Evolutionary conservation across 768 basidiomycete genomes (phyloP).

Genomic region (Fistulinella prunicolor): DNA sequence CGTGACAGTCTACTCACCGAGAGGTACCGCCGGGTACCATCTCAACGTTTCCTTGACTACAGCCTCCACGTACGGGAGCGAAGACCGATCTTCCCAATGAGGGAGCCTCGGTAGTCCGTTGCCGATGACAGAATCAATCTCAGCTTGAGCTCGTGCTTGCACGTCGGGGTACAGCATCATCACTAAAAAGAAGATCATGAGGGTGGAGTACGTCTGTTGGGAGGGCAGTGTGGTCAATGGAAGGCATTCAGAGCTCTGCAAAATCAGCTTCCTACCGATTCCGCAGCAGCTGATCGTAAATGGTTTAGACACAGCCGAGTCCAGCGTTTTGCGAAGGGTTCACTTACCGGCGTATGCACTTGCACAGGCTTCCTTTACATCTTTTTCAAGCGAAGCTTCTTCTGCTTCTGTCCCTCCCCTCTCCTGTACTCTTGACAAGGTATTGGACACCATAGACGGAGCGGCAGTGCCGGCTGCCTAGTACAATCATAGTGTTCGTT

Average conservation of each 20-base stretch:
- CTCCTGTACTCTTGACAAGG: conserved; percentile 12
- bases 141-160: conserved; percentile 17
- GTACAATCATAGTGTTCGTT: background rate
- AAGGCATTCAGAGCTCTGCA: background rate
- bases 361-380: conserved; percentile 24
- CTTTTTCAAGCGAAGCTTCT: conserved; percentile 12
- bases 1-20: conserved; percentile 4
- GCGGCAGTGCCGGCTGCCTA: conserved; percentile 20
- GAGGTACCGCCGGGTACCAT: conserved; percentile 19
- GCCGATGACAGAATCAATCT: conserved; percentile 20
- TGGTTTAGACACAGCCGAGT: conserved; percentile 8
- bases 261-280: conserved; percentile 17
- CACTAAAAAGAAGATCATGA: conserved; percentile 21
- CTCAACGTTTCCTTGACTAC: conserved; percentile 24
- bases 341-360: conserved; percentile 18
- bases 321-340: background rate
- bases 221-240: conserved; percentile 9
- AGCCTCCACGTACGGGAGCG: conserved; percentile 22
- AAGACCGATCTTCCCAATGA: conserved; percentile 16
- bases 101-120: conserved; percentile 19
- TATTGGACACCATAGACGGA: conserved; percentile 25
- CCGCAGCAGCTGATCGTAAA: conserved; percentile 17
- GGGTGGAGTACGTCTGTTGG: conserved; percentile 18
- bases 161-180: conserved; percentile 27
- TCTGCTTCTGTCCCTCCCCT: conserved; percentile 7